A percentile compares a stretch with the other conserved stretches of the same genome.
These are phyloP conservation scores for Suhomyces emberorum DNA, from an alignment of 805 yeast genomes.

Conservation along the genomic window DNA sequence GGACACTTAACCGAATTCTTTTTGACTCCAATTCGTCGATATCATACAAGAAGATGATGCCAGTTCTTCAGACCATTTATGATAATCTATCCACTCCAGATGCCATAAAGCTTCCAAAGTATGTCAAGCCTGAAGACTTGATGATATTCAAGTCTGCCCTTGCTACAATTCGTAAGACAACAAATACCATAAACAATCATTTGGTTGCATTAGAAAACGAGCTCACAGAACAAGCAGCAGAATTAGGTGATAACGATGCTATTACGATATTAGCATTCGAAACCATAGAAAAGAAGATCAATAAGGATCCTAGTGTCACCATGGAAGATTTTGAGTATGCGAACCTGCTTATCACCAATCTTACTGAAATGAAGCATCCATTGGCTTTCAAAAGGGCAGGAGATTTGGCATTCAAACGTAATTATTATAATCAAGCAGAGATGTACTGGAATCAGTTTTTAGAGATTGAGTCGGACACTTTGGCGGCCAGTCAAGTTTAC, in stretches of 20 bases:
- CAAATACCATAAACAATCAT: constrained; percentile 56
- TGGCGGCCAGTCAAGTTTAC: constrained; percentile 68
- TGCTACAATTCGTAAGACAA: constrained; percentile 55
- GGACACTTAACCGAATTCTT: constrained; percentile 52
- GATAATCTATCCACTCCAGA: constrained; percentile 41
- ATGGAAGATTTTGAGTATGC: constrained; percentile 65
- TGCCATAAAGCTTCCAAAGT: constrained; percentile 39
- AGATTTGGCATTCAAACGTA: constrained; percentile 59
- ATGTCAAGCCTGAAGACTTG: constrained; percentile 54
- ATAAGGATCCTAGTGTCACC: constrained; percentile 20
- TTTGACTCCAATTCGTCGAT: constrained; percentile 65
- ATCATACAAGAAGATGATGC: constrained; percentile 50
- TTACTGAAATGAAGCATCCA: constrained; percentile 64
- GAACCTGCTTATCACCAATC: constrained; percentile 50
- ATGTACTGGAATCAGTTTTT: constrained; percentile 58
- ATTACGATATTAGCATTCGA: constrained; percentile 69
- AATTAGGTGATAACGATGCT: constrained; percentile 78
- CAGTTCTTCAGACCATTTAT: constrained; percentile 53
- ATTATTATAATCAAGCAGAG: constrained; percentile 51
- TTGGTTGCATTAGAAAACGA: constrained; percentile 64
- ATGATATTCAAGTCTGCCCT: constrained; percentile 67
- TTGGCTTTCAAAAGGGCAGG: constrained; percentile 75
- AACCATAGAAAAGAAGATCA: constrained; percentile 36
- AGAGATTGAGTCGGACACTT: constrained; percentile 53
- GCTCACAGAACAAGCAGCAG: constrained; percentile 80